Base-by-base conservation (phyloP, 2,329 filamentous ascomycete genomes). In the Pseudogymnoascus destructans region DNA sequence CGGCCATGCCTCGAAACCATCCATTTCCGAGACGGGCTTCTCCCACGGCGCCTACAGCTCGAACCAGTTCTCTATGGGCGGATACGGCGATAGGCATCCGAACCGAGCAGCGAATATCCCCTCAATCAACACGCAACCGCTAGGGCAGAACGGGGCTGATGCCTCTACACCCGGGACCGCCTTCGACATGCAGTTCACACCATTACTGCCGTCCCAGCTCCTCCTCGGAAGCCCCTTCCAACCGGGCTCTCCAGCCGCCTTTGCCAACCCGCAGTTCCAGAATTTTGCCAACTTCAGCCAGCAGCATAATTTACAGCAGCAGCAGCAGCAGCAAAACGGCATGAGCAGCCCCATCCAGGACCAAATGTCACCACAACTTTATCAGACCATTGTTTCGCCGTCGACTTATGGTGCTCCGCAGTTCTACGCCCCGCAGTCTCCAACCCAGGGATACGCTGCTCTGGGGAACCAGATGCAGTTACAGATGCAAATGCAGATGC, bases 181-280 rank as follows among this genome's bases (percentile, higher is more conserved):
- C 42, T 95, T 90, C 69, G 93, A 97, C 69, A 96, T 97, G 92
- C 93, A 97, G 74, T 97, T 96, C 73, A 96, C 93, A 9, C 92
- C 93, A 63, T 80, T 98, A 64, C 82, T 98, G 35, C 93, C 93
- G 33, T 97, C 92, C 32, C 89, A 96, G 73, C 78, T 98, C 66
- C 82, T 98, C 23, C 85, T 97, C 56, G 93, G 93, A 54, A 96
- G 90, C 72, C 93, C 93, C 15, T 97, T 97, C 74, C 93, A 97
- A 74, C 90, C 93, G 11, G 93, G 91, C 40, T 95, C 89, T 4
- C 92, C 92, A 3, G 88, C 86, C 32, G 85, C 88, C 35, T 97
- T 96, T 73, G 84, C 85, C 61, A 95, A 87, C 64, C 87, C 91
- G 36, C 91, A 96, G 71, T 98, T 96, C 73, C 86, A 93, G 71